Base-by-base conservation (phyloP, 495 filamentous ascomycete genomes). In the Neurospora hispaniola region DNA sequence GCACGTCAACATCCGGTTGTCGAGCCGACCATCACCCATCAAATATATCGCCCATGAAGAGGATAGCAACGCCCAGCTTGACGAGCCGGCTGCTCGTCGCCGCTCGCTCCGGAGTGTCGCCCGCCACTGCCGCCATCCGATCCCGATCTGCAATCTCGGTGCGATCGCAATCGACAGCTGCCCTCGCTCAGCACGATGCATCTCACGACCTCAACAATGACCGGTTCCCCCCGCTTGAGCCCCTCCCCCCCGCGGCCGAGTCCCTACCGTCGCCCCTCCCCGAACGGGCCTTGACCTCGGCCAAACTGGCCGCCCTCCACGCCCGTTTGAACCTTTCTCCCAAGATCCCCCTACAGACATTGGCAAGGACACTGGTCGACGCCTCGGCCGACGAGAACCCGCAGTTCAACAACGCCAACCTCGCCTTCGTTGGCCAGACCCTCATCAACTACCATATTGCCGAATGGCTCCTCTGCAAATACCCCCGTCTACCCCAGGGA, bases 271-370 rank as follows among this genome's bases (percentile, higher is more conserved):
- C 92, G 78, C 94, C 91, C 75, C 87, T 86, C 72, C 88, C 90
- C 73, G 84, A 88, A 75, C 85, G 85, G 74, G 91, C 94, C n/a
- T 80, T 85, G 71, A 78, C 83, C 73, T 98, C 96, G 71, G 90
- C 95, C 72, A 97, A 97, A 84, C 92, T 99, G 78, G 89, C 94
- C 74, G 94, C 96, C 72, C 90, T 99, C 42, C 94, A 97, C 82
- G 91, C 94, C 78, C 94, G 96, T 78, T 90, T 99, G 69, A 89
- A 89, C 70, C 90, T 99, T 73, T 90, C 94, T 41, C 85, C 88
- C 42, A 90, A 90, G 80, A 86, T 98, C 75, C 96, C 96, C 9
- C 83, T 97, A 42, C 87, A 97, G 80, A 93, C 91, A 2, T 90
- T 99, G 70, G 94, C 93, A 71, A 90, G 96, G 46, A 88, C 92